Evolutionary conservation across 345 rosid species (phyloP), one percentile per base, ranked within the genome.

Genomic region (Gossypium longicalyx): DNA sequence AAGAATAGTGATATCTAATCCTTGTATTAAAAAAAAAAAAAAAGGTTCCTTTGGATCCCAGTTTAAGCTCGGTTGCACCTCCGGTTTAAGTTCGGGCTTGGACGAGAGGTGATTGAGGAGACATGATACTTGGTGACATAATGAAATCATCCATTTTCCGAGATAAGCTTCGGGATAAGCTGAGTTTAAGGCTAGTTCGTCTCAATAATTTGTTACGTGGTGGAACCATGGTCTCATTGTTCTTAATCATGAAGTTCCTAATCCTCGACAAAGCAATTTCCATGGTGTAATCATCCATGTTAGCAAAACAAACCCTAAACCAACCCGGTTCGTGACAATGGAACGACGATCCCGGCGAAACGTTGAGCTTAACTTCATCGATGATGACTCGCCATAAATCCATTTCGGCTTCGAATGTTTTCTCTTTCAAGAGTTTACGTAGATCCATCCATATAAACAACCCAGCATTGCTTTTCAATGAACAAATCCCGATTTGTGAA

Each of bases 281-380:
- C 95, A 89, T 83, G 15, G 97, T 89, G 72, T 74, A 44, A 15
- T 90, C 85, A 72, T 93, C 96, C 94, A 93, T 95, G 80, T 93
- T 93, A 5, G 98, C 99, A 62, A 91, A 81, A 80, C 98, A 95
- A 59, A 91, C 99, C 74, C 99, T 81, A 73, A 93, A 95, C 99
- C 97, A 95, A 3, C 99, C 94, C 1, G 93, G 89, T 75, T 91
- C 90, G 1, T 79, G 74, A 82, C 98, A 91, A 67, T 91, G 98
- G 73, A 90, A 93, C 22, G 98, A 90, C 34, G 87, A 85, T 15
- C 97, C 97, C 0, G 98, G 98, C 3, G 98, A 93, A 11, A 95
- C 93, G 41, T 93, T 93, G 17, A 95, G 90, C 88, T 90, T 93
- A 22, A 91, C 94, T 51, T 95, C 86, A 20, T 91, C 78, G 45